Evolutionary conservation across 225 moss, liverwort and hornwort genomes (phyloP).

Genomic region (Polytrichum formosum): DNA sequence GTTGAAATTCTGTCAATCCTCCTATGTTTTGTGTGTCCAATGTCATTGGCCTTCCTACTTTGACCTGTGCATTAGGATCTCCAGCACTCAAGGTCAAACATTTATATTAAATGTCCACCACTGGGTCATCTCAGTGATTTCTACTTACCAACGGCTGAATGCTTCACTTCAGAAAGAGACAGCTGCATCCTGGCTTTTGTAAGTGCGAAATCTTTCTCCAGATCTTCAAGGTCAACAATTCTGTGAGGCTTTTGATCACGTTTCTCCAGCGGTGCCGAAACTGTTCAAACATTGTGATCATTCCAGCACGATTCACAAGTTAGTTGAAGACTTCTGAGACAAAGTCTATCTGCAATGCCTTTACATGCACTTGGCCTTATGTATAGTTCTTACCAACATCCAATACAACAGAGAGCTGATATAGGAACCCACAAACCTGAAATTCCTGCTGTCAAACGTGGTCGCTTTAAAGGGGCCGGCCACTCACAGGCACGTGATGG

Average conservation of each 20-base stretch:
- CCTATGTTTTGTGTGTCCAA: no score
- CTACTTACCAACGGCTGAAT: conserved; percentile 57
- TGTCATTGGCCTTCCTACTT: no score
- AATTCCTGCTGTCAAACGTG: conserved; percentile 41
- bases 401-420: neutral
- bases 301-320: no score
- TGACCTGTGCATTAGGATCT: no score
- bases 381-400: no score
- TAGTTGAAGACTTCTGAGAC: neutral
- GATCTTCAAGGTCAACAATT: conserved; percentile 69
- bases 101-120: no score
- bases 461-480: conserved; percentile 76
- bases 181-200: conserved; percentile 89
- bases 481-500: conserved; percentile 56
- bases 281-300: conserved; percentile 17
- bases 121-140: no score
- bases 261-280: conserved; percentile 31
- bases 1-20: no score
- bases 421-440: conserved; percentile 28
- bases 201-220: conserved; percentile 93
- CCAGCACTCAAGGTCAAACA: no score
- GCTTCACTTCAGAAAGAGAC: conserved; percentile 65
- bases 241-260: conserved; percentile 31
- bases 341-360: neutral
- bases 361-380: no score